phyloP scores from a whole-genome alignment of 176 grass and related monocot species.

The Paspalum notatum region DNA sequence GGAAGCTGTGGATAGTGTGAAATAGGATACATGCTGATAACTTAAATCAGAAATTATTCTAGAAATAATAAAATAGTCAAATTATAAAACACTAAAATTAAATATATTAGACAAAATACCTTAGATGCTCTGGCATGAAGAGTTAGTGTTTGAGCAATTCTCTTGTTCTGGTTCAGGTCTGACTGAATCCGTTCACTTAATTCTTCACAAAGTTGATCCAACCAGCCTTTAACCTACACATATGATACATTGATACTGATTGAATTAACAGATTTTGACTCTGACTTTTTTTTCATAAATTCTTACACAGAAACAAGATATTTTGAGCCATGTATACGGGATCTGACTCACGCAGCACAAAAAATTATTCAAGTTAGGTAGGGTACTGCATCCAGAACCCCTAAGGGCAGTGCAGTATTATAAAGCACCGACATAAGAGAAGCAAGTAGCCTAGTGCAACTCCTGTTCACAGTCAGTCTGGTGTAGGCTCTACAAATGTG shows the following conservation, averaged over 20 bases:
- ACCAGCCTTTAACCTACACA: slow-evolving; percentile 82
- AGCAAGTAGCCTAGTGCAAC: background rate
- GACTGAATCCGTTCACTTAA: slow-evolving; percentile 83
- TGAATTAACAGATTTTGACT: slow-evolving; percentile 15
- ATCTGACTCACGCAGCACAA: background rate
- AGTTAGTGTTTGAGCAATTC: slow-evolving; percentile 78
- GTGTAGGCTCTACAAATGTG: slow-evolving; percentile 26
- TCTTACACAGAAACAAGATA: background rate
- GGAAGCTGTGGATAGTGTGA: background rate
- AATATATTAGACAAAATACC: slow-evolving; percentile 44
- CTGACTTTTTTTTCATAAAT: background rate
- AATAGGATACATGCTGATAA: slow-evolving; percentile 9
- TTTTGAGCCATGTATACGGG: background rate
- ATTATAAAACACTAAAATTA: background rate
- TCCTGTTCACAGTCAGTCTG: background rate
- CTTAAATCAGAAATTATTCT: background rate
- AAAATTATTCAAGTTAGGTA: slow-evolving; percentile 4
- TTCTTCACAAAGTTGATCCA: slow-evolving; percentile 93
- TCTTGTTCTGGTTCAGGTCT: slow-evolving; percentile 89
- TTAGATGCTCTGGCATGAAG: slow-evolving; percentile 81
- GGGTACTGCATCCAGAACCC: background rate
- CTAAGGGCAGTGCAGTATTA: background rate
- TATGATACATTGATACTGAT: background rate
- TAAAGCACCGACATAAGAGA: background rate
- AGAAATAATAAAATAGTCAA: no score